Base-by-base conservation (phyloP, 1,139 yeast species). In the Taphrina flavorubra region DNA sequence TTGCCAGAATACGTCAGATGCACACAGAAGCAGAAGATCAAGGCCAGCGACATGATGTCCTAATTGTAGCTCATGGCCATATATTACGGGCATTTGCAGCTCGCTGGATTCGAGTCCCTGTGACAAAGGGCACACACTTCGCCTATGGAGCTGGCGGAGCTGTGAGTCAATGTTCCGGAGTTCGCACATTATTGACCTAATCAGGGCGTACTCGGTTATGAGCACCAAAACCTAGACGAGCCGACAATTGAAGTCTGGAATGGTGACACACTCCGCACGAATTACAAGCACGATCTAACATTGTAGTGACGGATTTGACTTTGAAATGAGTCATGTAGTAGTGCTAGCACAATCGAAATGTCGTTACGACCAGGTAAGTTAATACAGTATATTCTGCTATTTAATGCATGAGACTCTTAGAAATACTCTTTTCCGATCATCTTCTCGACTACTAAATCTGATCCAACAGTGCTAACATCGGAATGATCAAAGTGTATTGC, bases 71-170 rank as follows among this genome's bases (percentile, higher is more conserved):
- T 10, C 98, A 92, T 76, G 98, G 98, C 57, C 98, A 92, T 76
- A 89, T 92, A 68, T 81, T 92, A 74, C 86, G 98, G 75, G 89
- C 94, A 76, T 86, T 92, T 75, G 96, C 94, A 7, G 90, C 92
- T 47, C 81, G 97, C 72, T 92, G 98, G 98, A 86, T 90, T 39
- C 84, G 83, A 7, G 79, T 82, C 60, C 83, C 83, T 13, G 81
- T 89, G 70, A 78, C 82, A 72, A 80, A 78, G 65, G 90, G 92
- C 77, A 97, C 97, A 1, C 86, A 87, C 72, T 87, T 91, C 76
- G 81, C 92, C 78, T 81, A 92, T 74, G 97, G 92, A 77, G 97
- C 98, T 42, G 97, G 97, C 73, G 97, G 97, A 62, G 91, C 91
- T 44, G 59, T 64, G 90, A 91, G 51, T 36, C 40, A 10, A 31